Conservation (phyloP, 2,329 filamentous ascomycete genomes). For the Grosmannia huntii region DNA sequence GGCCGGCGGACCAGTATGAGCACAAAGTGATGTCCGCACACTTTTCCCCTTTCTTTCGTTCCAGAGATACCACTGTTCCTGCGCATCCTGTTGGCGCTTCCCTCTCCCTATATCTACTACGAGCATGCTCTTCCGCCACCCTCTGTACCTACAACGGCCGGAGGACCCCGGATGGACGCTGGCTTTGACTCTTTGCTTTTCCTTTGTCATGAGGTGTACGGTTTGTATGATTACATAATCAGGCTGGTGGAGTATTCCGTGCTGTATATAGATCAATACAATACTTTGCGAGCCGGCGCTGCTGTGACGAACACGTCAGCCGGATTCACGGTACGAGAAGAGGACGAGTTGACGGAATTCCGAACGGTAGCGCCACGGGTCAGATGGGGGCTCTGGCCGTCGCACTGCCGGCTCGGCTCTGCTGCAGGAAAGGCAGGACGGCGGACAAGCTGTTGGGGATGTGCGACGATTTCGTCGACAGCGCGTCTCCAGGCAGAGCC, state of each 20-base stretch:
- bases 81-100: not conserved
- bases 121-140: not conserved
- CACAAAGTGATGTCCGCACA: slow-evolving; percentile 16
- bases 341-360: not conserved
- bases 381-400: not conserved
- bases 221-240: slow-evolving; percentile 4
- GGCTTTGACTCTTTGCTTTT: not conserved
- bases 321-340: not conserved
- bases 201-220: slow-evolving; percentile 1
- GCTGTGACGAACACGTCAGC: not conserved
- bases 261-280: not conserved
- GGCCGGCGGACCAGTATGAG: slow-evolving; percentile 19
- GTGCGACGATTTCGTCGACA: slow-evolving; percentile 17
- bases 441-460: slow-evolving; percentile 32
- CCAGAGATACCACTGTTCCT: slow-evolving; percentile 4
- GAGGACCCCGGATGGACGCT: not conserved
- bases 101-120: not conserved
- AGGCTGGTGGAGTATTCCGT: not conserved
- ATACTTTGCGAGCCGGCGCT: not conserved
- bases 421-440: not conserved
- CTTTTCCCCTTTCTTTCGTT: not conserved
- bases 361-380: not conserved
- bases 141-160: not conserved
- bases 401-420: not conserved
- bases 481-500: not conserved